Conservation (phyloP, 331 rosid species). For the Phaseolus coccineus region DNA sequence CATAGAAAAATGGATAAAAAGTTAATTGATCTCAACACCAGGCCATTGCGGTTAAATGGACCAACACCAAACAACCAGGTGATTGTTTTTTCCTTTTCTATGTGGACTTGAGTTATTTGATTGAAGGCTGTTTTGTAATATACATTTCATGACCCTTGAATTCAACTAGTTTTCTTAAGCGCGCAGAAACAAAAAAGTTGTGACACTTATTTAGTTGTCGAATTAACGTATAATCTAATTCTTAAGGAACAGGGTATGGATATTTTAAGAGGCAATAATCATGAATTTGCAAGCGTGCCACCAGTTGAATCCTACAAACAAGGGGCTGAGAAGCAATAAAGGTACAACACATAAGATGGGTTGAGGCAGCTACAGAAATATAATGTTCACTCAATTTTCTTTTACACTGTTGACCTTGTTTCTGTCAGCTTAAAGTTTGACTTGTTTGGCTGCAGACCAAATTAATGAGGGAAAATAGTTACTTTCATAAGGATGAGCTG, state of each 20-base stretch:
- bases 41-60: conserved; percentile 61
- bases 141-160: background rate
- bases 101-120: conserved; percentile 11
- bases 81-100: conserved; percentile 23
- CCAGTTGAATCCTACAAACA: conserved; percentile 41
- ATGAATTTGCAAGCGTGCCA: conserved; percentile 47
- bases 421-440: background rate
- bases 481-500: background rate
- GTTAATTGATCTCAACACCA: conserved; percentile 63
- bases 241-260: conserved; percentile 47
- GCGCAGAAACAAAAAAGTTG: background rate
- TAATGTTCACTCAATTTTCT: background rate
- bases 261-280: conserved; percentile 47
- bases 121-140: background rate
- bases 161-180: conserved; percentile 7
- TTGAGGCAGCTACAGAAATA: background rate
- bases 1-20: conserved; percentile 53
- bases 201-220: conserved; percentile 15
- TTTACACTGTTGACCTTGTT: background rate
- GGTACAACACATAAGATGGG: conserved; percentile 25
- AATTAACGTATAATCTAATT: background rate
- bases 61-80: conserved; percentile 65
- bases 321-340: conserved; percentile 42
- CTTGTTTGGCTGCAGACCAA: conserved; percentile 21
- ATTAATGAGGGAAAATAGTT: background rate